Percentiles rank a stretch among this genome's conserved stretches.
These are phyloP conservation scores for Rubia peregrina DNA, from an alignment of 305 asterid genomes.

Conservation along the genomic window DNA sequence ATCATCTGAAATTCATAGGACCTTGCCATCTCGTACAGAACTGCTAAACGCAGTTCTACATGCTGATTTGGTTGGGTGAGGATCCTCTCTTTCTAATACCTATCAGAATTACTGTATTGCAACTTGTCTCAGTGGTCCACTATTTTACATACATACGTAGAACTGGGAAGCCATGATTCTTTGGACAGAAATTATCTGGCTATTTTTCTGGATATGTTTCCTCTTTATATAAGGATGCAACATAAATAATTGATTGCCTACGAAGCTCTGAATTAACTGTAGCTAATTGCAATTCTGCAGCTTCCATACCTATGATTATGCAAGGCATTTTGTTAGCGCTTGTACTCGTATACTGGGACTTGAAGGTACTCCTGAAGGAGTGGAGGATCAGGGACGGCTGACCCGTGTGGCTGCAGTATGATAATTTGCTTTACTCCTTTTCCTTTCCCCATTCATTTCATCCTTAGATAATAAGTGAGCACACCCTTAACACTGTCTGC, in stretches of 20 bases:
- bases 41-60: constrained; percentile 79
- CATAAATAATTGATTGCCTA: neutral
- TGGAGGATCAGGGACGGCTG: constrained; percentile 91
- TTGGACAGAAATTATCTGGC: neutral
- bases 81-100: neutral
- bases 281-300: constrained; percentile 39
- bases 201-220: neutral
- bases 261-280: constrained; percentile 11
- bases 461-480: constrained; percentile 10
- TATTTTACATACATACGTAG: neutral
- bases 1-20: constrained; percentile 90
- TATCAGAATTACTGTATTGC: neutral
- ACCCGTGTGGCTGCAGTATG: constrained; percentile 96
- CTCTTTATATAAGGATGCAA: neutral
- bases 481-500: constrained; percentile 7
- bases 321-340: constrained; percentile 90
- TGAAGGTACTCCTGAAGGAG: constrained; percentile 97
- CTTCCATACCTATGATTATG: constrained; percentile 91
- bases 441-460: constrained; percentile 14
- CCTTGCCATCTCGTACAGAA: constrained; percentile 85
- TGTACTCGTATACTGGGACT: constrained; percentile 94
- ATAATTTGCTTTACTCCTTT: constrained; percentile 20
- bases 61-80: constrained; percentile 91
- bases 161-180: neutral
- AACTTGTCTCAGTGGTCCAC: neutral